A percentile compares a stretch with the other conserved stretches of the same genome.
These are phyloP conservation scores for Neckera pumila DNA, from an alignment of 225 moss, liverwort and hornwort species.

Conservation along the genomic window DNA sequence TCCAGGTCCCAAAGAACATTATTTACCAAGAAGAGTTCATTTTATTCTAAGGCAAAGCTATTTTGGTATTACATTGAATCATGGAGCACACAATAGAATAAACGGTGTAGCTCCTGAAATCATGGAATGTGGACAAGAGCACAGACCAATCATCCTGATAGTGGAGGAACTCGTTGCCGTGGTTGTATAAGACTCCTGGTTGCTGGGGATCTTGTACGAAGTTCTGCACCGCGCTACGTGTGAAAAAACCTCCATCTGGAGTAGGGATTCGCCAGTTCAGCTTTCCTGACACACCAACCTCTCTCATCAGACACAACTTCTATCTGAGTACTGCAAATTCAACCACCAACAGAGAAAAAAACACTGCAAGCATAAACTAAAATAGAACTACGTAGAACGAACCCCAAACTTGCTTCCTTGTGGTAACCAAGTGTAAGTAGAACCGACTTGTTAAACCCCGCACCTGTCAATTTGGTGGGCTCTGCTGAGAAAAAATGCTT, in stretches of 20 bases:
- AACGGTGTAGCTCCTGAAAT: neutral
- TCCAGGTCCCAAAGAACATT: neutral
- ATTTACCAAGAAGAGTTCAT: neutral
- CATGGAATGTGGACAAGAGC: neutral
- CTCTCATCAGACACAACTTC: neutral
- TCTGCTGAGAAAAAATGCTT: slow-evolving; percentile 57
- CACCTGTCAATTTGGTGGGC: slow-evolving; percentile 42
- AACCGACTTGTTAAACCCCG: neutral
- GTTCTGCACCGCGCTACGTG: slow-evolving; percentile 61
- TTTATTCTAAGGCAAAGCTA: neutral
- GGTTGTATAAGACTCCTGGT: slow-evolving; percentile 67
- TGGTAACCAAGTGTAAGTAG: neutral
- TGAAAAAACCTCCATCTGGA: slow-evolving; percentile 91
- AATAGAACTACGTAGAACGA: neutral
- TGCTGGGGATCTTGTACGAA: slow-evolving; percentile 64
- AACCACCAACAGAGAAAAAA: neutral
- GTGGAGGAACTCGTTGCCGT: slow-evolving; percentile 93
- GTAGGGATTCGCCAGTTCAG: slow-evolving; percentile 78
- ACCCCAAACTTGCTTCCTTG: neutral
- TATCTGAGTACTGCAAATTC: neutral
- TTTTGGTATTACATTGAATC: neutral
- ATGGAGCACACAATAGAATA: neutral
- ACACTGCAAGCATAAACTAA: neutral
- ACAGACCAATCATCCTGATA: slow-evolving; percentile 91
- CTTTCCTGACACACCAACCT: slow-evolving; percentile 16